phyloP scores from a whole-genome alignment of 768 basidiomycete genomes.

The Neoboletus brunneissimus region DNA sequence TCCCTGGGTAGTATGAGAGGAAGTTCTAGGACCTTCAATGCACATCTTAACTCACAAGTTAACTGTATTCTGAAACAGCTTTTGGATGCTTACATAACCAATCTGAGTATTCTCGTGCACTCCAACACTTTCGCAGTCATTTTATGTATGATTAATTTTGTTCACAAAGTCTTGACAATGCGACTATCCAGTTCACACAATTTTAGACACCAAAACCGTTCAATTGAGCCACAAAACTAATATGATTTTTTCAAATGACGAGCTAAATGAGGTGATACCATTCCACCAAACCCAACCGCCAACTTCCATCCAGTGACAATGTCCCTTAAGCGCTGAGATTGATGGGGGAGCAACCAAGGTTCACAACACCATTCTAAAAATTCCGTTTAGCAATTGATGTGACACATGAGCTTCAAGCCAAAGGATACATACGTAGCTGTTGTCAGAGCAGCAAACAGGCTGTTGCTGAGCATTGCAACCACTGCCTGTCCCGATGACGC shows the following conservation, averaged over 20 bases:
- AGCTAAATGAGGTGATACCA: neutral
- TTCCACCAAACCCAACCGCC: neutral
- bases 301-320: neutral
- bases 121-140: no score
- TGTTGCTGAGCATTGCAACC: neutral
- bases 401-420: neutral
- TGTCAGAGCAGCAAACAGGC: constrained; percentile 8
- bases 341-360: neutral
- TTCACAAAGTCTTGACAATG: no score
- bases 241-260: neutral
- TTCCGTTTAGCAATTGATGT: neutral
- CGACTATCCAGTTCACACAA: no score
- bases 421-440: neutral
- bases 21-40: no score
- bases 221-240: no score
- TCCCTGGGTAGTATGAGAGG: no score
- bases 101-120: no score
- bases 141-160: no score
- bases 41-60: no score
- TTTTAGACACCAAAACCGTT: no score
- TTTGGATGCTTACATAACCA: no score
- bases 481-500: neutral
- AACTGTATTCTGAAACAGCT: no score
- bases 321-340: neutral
- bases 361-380: neutral